Conservation (phyloP, 495 filamentous ascomycete species). For the Daldinia decipiens region DNA sequence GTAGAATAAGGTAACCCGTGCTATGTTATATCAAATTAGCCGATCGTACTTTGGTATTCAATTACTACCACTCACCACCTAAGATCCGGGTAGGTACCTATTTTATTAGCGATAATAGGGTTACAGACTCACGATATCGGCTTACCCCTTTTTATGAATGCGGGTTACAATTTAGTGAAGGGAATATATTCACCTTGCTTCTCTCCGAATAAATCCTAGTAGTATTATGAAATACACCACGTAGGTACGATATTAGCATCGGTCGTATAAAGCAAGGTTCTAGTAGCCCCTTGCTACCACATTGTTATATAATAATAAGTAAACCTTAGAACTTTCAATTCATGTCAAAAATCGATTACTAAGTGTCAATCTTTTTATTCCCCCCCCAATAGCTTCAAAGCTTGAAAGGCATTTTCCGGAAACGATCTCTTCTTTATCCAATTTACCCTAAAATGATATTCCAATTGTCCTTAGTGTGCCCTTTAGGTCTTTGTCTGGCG, state of each 20-base stretch:
- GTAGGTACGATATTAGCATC: background rate
- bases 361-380: background rate
- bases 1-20: no score
- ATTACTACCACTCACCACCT: no score
- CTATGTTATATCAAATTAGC: no score
- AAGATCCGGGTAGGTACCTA: no score
- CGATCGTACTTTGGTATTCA: no score
- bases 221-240: background rate
- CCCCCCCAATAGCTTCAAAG: background rate
- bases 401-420: slow-evolving; percentile 8
- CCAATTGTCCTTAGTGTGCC: background rate
- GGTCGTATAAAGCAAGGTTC: background rate
- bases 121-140: no score
- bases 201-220: background rate
- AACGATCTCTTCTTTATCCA: background rate
- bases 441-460: background rate
- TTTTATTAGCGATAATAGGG: no score
- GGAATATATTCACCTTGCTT: background rate
- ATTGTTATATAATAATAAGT: no score
- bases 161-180: background rate
- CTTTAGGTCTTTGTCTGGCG: background rate
- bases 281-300: background rate
- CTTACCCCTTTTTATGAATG: no score
- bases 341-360: background rate
- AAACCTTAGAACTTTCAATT: background rate